Conservation (phyloP, 345 rosid species). For the Cochlearia excelsa region DNA sequence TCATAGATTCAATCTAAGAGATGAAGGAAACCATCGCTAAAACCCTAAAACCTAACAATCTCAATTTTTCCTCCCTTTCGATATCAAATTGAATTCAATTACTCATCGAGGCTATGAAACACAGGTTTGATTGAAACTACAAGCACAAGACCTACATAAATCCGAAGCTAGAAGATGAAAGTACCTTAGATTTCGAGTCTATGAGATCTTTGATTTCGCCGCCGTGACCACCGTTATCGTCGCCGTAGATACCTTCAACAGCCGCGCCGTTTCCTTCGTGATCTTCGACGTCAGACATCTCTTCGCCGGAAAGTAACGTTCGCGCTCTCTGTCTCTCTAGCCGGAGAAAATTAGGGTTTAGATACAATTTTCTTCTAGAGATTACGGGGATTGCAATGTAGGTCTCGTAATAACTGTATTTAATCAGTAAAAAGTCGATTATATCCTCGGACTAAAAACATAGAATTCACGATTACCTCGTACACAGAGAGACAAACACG, state of each 20-base stretch:
- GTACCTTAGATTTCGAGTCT: conserved; percentile 72
- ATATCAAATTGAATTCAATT: neutral
- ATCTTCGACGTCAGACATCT: conserved; percentile 66
- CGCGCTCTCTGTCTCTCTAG: no score
- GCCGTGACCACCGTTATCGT: conserved; percentile 40
- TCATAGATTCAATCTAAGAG: neutral
- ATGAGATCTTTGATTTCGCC: conserved; percentile 53
- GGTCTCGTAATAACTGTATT: no score
- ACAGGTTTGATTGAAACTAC: conserved; percentile 1
- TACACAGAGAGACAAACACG: no score
- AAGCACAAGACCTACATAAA: neutral
- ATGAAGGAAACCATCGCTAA: no score
- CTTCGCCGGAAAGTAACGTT: neutral
- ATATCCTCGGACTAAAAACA: no score
- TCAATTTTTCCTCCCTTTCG: neutral
- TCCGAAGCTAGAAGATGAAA: neutral
- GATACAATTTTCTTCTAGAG: neutral
- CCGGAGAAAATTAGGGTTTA: conserved; percentile 1
- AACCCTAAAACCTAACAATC: neutral
- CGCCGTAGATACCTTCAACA: conserved; percentile 44
- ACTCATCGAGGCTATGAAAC: conserved; percentile 8
- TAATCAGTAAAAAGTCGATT: no score
- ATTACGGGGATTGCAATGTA: no score
- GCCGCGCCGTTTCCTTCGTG: conserved; percentile 65
- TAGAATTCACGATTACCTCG: no score